Percentiles rank a stretch among this genome's conserved stretches.
Evolutionary conservation across 805 yeast genomes (phyloP).

Genomic region (Metschnikowia corniflorae): DNA sequence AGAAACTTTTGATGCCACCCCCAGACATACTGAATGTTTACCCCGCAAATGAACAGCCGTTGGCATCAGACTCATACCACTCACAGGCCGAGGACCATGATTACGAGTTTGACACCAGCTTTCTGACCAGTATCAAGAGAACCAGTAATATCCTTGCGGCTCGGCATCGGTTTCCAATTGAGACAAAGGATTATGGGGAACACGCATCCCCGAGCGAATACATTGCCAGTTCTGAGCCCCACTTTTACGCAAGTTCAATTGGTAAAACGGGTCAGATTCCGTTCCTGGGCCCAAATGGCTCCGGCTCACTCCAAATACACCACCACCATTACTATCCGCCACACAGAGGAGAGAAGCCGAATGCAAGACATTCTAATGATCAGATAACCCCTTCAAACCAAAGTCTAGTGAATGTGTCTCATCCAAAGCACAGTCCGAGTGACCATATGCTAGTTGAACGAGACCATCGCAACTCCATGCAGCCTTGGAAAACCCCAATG

Average conservation of each 20-base stretch:
- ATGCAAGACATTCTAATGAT: too few species aligned
- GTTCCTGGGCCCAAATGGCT: not conserved
- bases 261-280: not conserved
- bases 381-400: not conserved
- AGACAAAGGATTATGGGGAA: too few species aligned
- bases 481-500: not conserved
- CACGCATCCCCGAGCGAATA: not conserved
- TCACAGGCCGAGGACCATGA: conserved; percentile 12
- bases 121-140: conserved; percentile 1
- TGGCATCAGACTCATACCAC: not conserved
- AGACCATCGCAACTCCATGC: not conserved
- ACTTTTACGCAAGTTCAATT: not conserved
- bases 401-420: not conserved
- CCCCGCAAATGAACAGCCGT: not conserved
- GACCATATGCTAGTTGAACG: not conserved
- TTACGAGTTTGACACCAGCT: conserved; percentile 27
- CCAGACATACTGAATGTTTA: not conserved
- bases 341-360: not conserved
- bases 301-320: conserved; percentile 29
- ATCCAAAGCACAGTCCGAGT: not conserved
- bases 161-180: not conserved
- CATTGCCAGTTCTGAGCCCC: not conserved
- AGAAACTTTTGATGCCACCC: conserved; percentile 30
- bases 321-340: conserved; percentile 44
- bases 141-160: not conserved